Percentiles rank a stretch among this genome's conserved stretches.
Evolutionary conservation across 2,329 filamentous ascomycete species (phyloP).

Genomic region (Esteya vermicola): DNA sequence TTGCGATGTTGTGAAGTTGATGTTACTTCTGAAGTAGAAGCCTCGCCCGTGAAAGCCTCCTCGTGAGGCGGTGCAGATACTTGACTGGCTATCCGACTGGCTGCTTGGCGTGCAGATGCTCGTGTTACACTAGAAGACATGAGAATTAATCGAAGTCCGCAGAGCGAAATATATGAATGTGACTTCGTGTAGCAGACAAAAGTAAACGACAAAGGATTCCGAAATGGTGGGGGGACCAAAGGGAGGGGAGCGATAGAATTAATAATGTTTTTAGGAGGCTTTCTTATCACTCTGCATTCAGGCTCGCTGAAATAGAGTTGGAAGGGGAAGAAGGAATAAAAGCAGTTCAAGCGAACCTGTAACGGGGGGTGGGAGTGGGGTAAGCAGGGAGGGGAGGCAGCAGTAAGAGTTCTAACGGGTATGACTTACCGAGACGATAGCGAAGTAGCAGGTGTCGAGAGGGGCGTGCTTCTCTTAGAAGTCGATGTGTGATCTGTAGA

Average conservation of each 20-base stretch:
- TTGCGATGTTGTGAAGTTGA: conserved; percentile 24
- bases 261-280: too few relatives aligned
- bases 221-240: not conserved
- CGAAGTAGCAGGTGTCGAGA: not conserved
- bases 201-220: too few relatives aligned
- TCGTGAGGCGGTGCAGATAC: conserved; percentile 24
- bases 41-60: conserved; percentile 23
- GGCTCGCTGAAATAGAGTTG: too few relatives aligned
- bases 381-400: not conserved
- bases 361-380: too few relatives aligned
- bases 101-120: conserved; percentile 83
- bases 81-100: conserved; percentile 31
- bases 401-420: not conserved
- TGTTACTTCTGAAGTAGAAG: conserved; percentile 10
- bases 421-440: conserved; percentile 1
- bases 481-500: too few relatives aligned
- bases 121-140: conserved; percentile 96
- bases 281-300: too few relatives aligned
- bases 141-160: conserved; percentile 37
- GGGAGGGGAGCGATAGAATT: too few relatives aligned
- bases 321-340: not conserved
- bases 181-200: too few relatives aligned
- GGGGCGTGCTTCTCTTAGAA: too few relatives aligned
- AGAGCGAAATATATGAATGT: not conserved
- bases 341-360: not conserved